These are phyloP conservation scores for Wolfiporia cocos DNA, from an alignment of 1,284 basidiomycete genomes.

Conservation along the genomic window DNA sequence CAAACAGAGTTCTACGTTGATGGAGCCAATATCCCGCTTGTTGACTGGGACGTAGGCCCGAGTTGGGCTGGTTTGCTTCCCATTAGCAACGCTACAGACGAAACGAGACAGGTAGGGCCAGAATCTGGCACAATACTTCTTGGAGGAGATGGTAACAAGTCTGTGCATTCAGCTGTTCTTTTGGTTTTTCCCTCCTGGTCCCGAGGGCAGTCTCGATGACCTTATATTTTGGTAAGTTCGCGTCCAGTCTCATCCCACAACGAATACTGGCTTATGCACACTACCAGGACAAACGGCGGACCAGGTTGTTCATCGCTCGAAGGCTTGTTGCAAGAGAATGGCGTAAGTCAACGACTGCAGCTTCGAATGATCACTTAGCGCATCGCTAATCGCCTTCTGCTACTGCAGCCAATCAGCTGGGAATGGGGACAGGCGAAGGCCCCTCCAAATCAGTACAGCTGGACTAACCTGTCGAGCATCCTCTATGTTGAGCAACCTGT, in stretches of 20 bases:
- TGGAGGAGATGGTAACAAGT: neutral
- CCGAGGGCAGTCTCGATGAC: neutral
- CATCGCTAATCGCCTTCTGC: no score
- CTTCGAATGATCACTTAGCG: no score
- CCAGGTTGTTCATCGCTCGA: slow-evolving; percentile 70
- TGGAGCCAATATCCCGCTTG: slow-evolving; percentile 58
- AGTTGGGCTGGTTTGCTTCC: slow-evolving; percentile 73
- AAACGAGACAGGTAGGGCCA: slow-evolving; percentile 55
- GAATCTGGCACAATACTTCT: neutral
- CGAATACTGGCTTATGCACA: slow-evolving; percentile 22
- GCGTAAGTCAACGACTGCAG: no score
- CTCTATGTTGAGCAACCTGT: slow-evolving; percentile 83
- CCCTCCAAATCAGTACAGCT: slow-evolving; percentile 65
- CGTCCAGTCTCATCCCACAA: neutral
- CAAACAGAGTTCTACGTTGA: slow-evolving; percentile 67
- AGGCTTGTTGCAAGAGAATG: slow-evolving; percentile 79
- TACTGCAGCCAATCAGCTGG: slow-evolving; percentile 64
- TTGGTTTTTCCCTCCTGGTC: slow-evolving; percentile 81
- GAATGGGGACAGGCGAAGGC: slow-evolving; percentile 57
- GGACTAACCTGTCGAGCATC: slow-evolving; percentile 79
- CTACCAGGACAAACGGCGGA: slow-evolving; percentile 44
- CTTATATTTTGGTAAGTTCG: slow-evolving; percentile 53
- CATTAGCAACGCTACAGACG: slow-evolving; percentile 52
- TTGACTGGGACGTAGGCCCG: slow-evolving; percentile 68
- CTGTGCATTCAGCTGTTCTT: slow-evolving; percentile 59